These are phyloP conservation scores for Limonium bicolor DNA, from an alignment of 148 eudicot genomes.

Conservation along the genomic window DNA sequence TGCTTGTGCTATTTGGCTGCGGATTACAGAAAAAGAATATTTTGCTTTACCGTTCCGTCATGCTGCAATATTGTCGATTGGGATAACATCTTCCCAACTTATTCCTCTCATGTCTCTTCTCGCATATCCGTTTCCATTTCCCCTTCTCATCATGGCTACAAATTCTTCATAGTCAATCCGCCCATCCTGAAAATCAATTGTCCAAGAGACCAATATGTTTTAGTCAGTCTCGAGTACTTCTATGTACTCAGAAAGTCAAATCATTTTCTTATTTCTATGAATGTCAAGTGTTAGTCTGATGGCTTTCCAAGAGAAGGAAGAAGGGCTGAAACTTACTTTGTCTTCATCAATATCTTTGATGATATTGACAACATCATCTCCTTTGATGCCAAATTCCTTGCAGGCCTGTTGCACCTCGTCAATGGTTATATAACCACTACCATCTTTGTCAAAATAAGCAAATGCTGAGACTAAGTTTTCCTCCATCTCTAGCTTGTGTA, in stretches of 20 bases:
- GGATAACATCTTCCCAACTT: constrained; percentile 37
- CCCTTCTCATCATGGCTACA: constrained; percentile 75
- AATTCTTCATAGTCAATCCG: constrained; percentile 68
- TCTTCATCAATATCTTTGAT: constrained; percentile 71
- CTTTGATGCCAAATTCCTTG: constrained; percentile 56
- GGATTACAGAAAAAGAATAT: too few species aligned
- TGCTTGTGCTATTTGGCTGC: too few species aligned
- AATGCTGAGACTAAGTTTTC: constrained; percentile 74
- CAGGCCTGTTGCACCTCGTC: constrained; percentile 87
- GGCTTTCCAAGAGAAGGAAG: neutral
- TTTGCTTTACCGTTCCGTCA: too few species aligned
- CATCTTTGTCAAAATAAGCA: constrained; percentile 79
- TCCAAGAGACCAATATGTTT: neutral
- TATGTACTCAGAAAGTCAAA: neutral
- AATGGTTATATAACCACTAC: constrained; percentile 72
- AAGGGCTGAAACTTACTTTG: constrained; percentile 33
- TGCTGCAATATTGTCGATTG: constrained; percentile 13
- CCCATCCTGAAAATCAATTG: constrained; percentile 38
- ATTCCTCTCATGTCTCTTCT: constrained; percentile 51
- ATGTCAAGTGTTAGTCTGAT: neutral
- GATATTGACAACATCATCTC: constrained; percentile 51
- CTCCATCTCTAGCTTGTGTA: constrained; percentile 78
- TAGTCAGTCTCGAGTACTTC: neutral
- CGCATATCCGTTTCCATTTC: constrained; percentile 32
- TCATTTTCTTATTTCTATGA: neutral